Conservation (phyloP, 768 basidiomycete species). For the Rhizopogon vesiculosus region DNA sequence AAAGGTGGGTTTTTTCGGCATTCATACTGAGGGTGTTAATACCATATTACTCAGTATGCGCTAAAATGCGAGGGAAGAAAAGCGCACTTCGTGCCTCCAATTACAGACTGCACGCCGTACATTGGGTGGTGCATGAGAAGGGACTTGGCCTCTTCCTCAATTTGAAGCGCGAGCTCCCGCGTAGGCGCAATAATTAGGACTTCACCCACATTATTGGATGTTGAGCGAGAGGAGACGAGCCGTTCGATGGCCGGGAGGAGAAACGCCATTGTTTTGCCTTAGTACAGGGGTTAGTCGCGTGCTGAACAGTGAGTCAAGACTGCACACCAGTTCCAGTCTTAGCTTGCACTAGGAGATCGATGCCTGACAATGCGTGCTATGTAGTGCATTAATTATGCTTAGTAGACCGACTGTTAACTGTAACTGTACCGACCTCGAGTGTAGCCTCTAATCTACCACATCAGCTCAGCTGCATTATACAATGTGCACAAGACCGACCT, state of each 20-base stretch:
- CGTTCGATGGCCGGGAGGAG: conserved; percentile 74
- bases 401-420: background rate
- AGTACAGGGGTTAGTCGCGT: background rate
- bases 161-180: conserved; percentile 64
- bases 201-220: conserved; percentile 18
- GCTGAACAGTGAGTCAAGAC: background rate
- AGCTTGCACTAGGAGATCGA: conserved; percentile 46
- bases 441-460: conserved; percentile 30
- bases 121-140: conserved; percentile 33
- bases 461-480: background rate
- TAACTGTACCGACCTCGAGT: conserved; percentile 25
- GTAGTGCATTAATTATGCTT: conserved; percentile 1
- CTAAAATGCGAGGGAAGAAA: background rate
- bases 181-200: conserved; percentile 70
- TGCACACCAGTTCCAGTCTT: conserved; percentile 57
- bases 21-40: conserved; percentile 13
- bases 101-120: conserved; percentile 41
- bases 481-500: conserved; percentile 22
- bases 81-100: conserved; percentile 51
- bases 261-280: conserved; percentile 71
- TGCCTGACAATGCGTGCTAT: conserved; percentile 35
- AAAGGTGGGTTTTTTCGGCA: conserved; percentile 21
- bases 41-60: conserved; percentile 5
- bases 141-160: conserved; percentile 57
- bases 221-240: conserved; percentile 37